Evolutionary conservation across 352 stramenopile species (phyloP).

Genomic region (Pythium scleroteichum): DNA sequence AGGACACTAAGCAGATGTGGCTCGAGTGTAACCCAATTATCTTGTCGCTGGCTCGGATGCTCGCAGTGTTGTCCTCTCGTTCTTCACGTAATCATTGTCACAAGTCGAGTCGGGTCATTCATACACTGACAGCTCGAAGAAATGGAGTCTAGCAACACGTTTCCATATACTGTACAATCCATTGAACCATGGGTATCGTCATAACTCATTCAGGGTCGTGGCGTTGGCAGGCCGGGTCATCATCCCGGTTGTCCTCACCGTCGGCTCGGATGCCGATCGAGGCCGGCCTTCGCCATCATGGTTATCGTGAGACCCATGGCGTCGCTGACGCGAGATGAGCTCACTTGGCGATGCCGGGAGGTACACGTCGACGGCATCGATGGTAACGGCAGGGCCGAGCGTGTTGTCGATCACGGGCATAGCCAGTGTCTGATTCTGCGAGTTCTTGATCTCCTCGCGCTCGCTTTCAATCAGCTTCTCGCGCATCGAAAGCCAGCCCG

Average conservation of each 20-base stretch:
- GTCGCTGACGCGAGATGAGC: conserved; percentile 4
- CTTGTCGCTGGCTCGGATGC: too few relatives aligned
- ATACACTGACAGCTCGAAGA: too few relatives aligned
- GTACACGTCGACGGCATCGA: conserved; percentile 47
- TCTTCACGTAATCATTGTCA: too few relatives aligned
- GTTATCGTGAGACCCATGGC: background rate
- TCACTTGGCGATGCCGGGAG: conserved; percentile 37
- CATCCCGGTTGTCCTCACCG: background rate
- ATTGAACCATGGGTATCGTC: too few relatives aligned
- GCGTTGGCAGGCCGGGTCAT: too few relatives aligned
- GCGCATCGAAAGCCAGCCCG: conserved; percentile 52
- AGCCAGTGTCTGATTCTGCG: background rate
- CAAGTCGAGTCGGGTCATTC: too few relatives aligned
- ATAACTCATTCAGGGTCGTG: conserved; percentile 2
- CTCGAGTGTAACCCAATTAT: too few relatives aligned
- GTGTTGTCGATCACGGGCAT: conserved; percentile 17
- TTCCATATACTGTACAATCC: too few relatives aligned
- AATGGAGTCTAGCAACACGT: too few relatives aligned
- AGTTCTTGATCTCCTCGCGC: conserved; percentile 11
- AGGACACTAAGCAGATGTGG: too few relatives aligned
- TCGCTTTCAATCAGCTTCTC: conserved; percentile 57
- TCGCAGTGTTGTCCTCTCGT: too few relatives aligned
- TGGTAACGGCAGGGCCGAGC: conserved; percentile 2
- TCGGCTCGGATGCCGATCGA: background rate
- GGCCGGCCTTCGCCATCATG: background rate